phyloP scores from a whole-genome alignment of 2,329 filamentous ascomycete species.

The Didymella lethalis region DNA sequence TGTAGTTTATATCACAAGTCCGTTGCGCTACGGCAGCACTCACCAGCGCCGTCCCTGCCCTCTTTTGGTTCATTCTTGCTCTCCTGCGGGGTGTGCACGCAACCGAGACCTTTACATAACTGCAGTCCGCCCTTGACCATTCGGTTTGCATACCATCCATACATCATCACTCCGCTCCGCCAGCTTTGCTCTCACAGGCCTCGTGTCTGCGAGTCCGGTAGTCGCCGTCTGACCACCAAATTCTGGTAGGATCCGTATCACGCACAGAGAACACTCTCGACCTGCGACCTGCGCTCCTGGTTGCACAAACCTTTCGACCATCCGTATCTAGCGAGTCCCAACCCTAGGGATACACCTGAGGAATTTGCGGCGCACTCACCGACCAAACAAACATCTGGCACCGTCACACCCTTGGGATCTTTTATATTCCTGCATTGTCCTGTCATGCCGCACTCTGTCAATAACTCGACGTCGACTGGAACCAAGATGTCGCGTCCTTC shows the following conservation, averaged over 20 bases:
- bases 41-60: slow-evolving; percentile 9
- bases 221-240: slow-evolving; percentile 9
- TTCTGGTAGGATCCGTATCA: slow-evolving; percentile 21
- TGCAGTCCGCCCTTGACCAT: slow-evolving; percentile 7
- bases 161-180: slow-evolving; percentile 18
- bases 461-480: slow-evolving; percentile 43
- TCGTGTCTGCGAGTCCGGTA: slow-evolving; percentile 16
- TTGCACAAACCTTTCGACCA: slow-evolving; percentile 32
- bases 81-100: slow-evolving; percentile 9
- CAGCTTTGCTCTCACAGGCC: slow-evolving; percentile 2
- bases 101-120: slow-evolving; percentile 19
- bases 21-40: slow-evolving; percentile 18
- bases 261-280: slow-evolving; percentile 23
- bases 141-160: slow-evolving; percentile 11
- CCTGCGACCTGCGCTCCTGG: slow-evolving; percentile 26
- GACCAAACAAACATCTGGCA: slow-evolving; percentile 30
- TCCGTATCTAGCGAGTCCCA: slow-evolving; percentile 39
- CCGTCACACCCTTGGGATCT: slow-evolving; percentile 17
- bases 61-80: slow-evolving; percentile 19
- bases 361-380: slow-evolving; percentile 37
- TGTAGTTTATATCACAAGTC: slow-evolving; percentile 23
- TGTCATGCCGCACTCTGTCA: slow-evolving; percentile 49
- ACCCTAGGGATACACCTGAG: slow-evolving; percentile 29
- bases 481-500: slow-evolving; percentile 49
- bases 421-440: slow-evolving; percentile 22